Conservation (phyloP, 352 stramenopile species). For the Aphanomyces euteiches region DNA sequence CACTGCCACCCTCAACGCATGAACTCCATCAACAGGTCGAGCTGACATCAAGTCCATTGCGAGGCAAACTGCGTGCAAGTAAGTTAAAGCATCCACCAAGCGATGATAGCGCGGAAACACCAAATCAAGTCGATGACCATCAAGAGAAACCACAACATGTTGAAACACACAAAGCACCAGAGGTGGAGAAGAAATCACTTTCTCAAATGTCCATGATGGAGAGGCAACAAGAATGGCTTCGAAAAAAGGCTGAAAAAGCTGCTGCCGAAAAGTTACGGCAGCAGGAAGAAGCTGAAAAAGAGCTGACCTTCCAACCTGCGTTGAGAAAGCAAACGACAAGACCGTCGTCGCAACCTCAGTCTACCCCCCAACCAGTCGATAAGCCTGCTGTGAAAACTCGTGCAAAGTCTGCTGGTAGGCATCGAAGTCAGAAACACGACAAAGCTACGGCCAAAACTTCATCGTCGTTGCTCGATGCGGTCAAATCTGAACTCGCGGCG, state of each 20-base stretch:
- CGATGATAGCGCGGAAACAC: background rate
- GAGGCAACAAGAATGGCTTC: slow-evolving; percentile 71
- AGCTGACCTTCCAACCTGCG: slow-evolving; percentile 80
- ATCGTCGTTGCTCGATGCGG: slow-evolving; percentile 53
- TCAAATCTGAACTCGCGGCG: slow-evolving; percentile 63
- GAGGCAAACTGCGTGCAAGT: slow-evolving; percentile 61
- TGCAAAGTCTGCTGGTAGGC: slow-evolving; percentile 29
- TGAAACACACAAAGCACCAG: background rate
- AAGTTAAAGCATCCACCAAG: slow-evolving; percentile 36
- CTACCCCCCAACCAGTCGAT: slow-evolving; percentile 37
- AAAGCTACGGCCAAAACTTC: slow-evolving; percentile 51
- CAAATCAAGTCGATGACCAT: too few relatives aligned
- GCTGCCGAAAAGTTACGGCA: slow-evolving; percentile 58
- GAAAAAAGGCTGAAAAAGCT: slow-evolving; percentile 74
- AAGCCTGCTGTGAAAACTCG: slow-evolving; percentile 39
- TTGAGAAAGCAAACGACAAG: slow-evolving; percentile 49
- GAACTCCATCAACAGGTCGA: background rate
- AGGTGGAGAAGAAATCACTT: slow-evolving; percentile 45
- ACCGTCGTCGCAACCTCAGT: slow-evolving; percentile 20
- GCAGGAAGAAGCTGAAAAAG: slow-evolving; percentile 62
- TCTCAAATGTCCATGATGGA: slow-evolving; percentile 70
- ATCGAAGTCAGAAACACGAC: slow-evolving; percentile 36
- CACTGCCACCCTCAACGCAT: too few relatives aligned
- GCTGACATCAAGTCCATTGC: slow-evolving; percentile 47
- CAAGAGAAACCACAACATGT: too few relatives aligned